A percentile compares a stretch with the other conserved stretches of the same genome.
Evolutionary conservation across 1,284 basidiomycete species (phyloP).

Genomic region (Moniliella sp.): DNA sequence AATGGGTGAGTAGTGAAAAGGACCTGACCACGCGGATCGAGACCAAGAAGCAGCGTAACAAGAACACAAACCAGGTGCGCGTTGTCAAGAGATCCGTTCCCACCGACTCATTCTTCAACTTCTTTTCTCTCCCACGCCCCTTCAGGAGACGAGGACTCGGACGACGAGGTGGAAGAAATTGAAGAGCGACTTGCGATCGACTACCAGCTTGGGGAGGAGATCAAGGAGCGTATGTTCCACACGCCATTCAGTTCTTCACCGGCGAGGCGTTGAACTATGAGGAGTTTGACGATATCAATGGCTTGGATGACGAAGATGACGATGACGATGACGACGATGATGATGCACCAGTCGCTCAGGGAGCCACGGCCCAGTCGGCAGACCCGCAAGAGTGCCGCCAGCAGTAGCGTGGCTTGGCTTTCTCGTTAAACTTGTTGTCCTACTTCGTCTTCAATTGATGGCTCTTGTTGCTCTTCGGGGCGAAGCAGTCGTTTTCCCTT

Average conservation of each 20-base stretch:
- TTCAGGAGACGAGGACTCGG: slow-evolving; percentile 19
- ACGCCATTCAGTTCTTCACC: slow-evolving; percentile 67
- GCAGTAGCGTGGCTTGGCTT: too few species aligned
- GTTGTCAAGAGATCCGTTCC: slow-evolving; percentile 33
- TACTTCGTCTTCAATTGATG: too few species aligned
- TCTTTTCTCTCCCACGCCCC: slow-evolving; percentile 31
- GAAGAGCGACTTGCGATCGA: slow-evolving; percentile 74
- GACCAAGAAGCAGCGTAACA: slow-evolving; percentile 97
- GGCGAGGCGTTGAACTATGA: slow-evolving; percentile 85
- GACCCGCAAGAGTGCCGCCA: too few species aligned
- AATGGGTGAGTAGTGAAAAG: slow-evolving; percentile 96
- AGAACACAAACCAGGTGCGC: slow-evolving; percentile 38
- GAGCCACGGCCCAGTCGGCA: too few species aligned
- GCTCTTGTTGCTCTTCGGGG: too few species aligned
- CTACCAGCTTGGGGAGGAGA: slow-evolving; percentile 92
- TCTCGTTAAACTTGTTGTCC: too few species aligned
- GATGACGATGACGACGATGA: slow-evolving; percentile 37
- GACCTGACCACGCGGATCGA: slow-evolving; percentile 90
- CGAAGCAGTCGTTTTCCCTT: too few species aligned
- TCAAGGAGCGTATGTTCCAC: slow-evolving; percentile 94
- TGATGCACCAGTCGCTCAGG: too few species aligned
- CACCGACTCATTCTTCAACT: slow-evolving; percentile 34
- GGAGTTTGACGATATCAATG: slow-evolving; percentile 38
- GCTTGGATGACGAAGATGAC: slow-evolving; percentile 43
- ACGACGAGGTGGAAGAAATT: slow-evolving; percentile 3